Base-by-base conservation (phyloP, 768 basidiomycete species). In the Hericium rajendrae region DNA sequence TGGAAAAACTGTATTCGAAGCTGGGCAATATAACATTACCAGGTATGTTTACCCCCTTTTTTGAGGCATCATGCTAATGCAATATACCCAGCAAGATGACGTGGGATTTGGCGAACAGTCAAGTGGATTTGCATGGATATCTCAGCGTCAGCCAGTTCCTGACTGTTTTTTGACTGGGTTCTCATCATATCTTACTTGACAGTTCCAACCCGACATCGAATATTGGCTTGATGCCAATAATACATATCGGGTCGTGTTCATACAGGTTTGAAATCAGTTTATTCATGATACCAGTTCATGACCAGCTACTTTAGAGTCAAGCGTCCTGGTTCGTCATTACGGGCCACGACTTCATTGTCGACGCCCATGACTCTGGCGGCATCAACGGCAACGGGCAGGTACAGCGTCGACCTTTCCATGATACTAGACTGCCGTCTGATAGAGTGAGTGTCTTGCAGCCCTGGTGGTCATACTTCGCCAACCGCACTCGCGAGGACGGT, bases 311-410 rank as follows among this genome's bases (percentile, higher is more conserved):
- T 46, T 53, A 83, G 79, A 76, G 70, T 60, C 83, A 84, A 71
- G 79, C 82, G 2, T 83, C 82, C 6, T 83, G 81, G 80, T 84
- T 84, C 61, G 78, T 83, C 52, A 70, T 84, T 38, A 80, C 80
- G 3, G 82, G 81, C 3, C 68, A 69, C 32, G 74, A 82, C 68
- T 83, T 83, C 57, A 70, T 70, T 15, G 74, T 83, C 59, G 77
- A 83, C 64, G 82, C 76, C 2, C 78, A 83, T 64, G 73, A 74
- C 62, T 72, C 70, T 1, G 82, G 82, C 26, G 81, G 81, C 2
- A 79, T 84, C 53, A 71, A 78, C 64, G 82, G 82, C 18, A 81
- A 83, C 62, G 82, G 82, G 38, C 82, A 81, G 68, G 77, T 75
- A 55, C 18, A 65, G 13, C 6, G 16, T 11, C 15, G 5, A 46